These are phyloP conservation scores for Pichia inconspicua DNA, from an alignment of 1,139 yeast genomes.

Conservation along the genomic window DNA sequence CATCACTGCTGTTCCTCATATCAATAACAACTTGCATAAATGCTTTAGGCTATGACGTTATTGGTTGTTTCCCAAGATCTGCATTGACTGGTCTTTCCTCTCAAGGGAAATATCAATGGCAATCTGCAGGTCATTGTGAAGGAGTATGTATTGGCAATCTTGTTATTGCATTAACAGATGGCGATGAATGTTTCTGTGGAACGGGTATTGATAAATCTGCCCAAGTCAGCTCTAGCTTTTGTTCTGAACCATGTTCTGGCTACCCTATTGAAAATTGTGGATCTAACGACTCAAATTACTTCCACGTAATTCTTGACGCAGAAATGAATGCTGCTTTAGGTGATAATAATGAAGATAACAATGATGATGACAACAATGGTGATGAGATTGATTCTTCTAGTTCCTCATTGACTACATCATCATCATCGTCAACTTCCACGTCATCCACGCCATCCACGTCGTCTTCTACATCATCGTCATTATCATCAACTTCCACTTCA, in stretches of 20 bases:
- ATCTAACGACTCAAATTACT: conserved; percentile 36
- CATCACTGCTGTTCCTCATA: neutral
- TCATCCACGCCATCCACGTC: conserved; percentile 18
- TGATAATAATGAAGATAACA: conserved; percentile 26
- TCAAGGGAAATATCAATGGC: conserved; percentile 33
- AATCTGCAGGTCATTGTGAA: conserved; percentile 47
- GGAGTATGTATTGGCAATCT: conserved; percentile 36
- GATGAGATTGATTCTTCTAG: conserved; percentile 17
- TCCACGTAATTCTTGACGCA: conserved; percentile 39
- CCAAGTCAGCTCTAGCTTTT: conserved; percentile 33
- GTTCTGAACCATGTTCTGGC: conserved; percentile 48
- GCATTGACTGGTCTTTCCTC: conserved; percentile 16
- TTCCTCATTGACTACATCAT: conserved; percentile 14
- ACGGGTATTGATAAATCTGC: conserved; percentile 32
- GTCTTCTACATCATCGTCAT: conserved; percentile 15
- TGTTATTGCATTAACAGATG: conserved; percentile 48
- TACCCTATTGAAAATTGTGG: conserved; percentile 57
- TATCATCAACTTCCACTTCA: conserved; percentile 21
- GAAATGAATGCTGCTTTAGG: conserved; percentile 18
- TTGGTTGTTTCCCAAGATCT: conserved; percentile 23
- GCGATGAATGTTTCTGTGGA: conserved; percentile 59
- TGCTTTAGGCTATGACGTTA: neutral
- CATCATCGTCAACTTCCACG: conserved; percentile 17
- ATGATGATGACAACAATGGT: conserved; percentile 7
- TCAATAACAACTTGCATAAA: neutral